Evolutionary conservation across 768 basidiomycete species (phyloP).

Genomic region (Pholiota microspora): DNA sequence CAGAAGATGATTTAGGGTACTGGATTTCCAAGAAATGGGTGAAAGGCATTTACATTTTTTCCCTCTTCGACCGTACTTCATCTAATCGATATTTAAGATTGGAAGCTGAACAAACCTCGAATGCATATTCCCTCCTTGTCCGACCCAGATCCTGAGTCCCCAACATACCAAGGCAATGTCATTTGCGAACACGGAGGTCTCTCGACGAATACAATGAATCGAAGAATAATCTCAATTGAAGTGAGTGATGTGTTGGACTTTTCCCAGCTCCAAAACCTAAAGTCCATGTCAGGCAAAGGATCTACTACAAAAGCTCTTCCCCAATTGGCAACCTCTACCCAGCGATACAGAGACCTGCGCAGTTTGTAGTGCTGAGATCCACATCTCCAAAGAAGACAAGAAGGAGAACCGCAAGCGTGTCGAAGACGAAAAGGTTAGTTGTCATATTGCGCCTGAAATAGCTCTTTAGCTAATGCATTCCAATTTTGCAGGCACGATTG

Average conservation of each 20-base stretch:
- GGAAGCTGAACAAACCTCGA: conserved; percentile 68
- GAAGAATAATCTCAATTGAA: conserved; percentile 61
- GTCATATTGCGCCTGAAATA: neutral
- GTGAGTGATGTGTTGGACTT: conserved; percentile 30
- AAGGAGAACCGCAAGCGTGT: conserved; percentile 61
- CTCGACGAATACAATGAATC: conserved; percentile 50
- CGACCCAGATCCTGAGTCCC: conserved; percentile 69
- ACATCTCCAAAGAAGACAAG: conserved; percentile 59
- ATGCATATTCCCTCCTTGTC: conserved; percentile 61
- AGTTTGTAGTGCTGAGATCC: conserved; percentile 57
- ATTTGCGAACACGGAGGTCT: conserved; percentile 70
- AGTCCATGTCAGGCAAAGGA: conserved; percentile 44
- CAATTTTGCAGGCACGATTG: conserved; percentile 49
- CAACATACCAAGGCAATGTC: conserved; percentile 57
- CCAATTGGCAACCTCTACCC: conserved; percentile 58
- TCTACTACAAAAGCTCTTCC: conserved; percentile 58
- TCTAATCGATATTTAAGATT: conserved; percentile 47
- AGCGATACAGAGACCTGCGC: conserved; percentile 53
- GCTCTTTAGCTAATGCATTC: conserved; percentile 3
- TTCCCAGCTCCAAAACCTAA: neutral
- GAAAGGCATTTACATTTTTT: conserved; percentile 47
- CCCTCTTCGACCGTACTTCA: conserved; percentile 4
- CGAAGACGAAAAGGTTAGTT: conserved; percentile 74
- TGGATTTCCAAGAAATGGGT: conserved; percentile 84
- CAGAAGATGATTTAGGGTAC: conserved; percentile 43